A percentile compares a stretch with the other conserved stretches of the same genome.
These are phyloP conservation scores for Verticillium klebahnii DNA, from an alignment of 2,329 filamentous ascomycete genomes.

Conservation along the genomic window DNA sequence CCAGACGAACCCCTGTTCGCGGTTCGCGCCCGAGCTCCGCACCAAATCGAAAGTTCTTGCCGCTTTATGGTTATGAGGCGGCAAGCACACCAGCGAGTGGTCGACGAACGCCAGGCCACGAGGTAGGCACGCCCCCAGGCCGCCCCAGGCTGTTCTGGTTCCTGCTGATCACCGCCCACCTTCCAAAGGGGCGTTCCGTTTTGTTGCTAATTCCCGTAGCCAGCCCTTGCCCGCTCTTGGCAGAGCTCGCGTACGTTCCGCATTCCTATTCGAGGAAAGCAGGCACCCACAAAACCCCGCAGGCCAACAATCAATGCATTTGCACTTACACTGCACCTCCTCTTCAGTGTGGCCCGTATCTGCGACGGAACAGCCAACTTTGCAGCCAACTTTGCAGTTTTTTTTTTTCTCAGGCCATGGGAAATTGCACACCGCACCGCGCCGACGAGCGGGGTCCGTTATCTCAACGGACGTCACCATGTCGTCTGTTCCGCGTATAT, in stretches of 20 bases:
- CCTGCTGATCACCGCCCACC: neutral
- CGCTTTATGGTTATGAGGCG: neutral
- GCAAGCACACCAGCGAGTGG: neutral
- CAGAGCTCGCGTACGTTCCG: neutral
- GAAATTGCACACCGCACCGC: neutral
- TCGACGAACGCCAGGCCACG: neutral
- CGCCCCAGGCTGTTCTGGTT: neutral
- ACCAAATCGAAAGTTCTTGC: neutral
- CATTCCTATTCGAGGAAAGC: neutral
- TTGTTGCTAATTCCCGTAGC: neutral
- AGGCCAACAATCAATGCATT: neutral
- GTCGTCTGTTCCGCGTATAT: neutral
- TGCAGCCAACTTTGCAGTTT: neutral
- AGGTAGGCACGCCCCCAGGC: neutral
- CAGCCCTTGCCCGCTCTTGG: neutral
- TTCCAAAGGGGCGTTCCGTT: neutral
- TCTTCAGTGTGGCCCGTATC: neutral
- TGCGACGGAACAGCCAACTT: neutral
- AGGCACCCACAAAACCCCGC: neutral
- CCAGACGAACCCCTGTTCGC: neutral
- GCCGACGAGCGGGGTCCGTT: neutral
- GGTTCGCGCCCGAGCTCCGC: neutral
- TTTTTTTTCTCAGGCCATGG: neutral
- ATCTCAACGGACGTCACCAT: neutral
- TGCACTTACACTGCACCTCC: neutral